Evolutionary conservation across 306 rosid genomes (phyloP).

Genomic region (Trifolium pratense): DNA sequence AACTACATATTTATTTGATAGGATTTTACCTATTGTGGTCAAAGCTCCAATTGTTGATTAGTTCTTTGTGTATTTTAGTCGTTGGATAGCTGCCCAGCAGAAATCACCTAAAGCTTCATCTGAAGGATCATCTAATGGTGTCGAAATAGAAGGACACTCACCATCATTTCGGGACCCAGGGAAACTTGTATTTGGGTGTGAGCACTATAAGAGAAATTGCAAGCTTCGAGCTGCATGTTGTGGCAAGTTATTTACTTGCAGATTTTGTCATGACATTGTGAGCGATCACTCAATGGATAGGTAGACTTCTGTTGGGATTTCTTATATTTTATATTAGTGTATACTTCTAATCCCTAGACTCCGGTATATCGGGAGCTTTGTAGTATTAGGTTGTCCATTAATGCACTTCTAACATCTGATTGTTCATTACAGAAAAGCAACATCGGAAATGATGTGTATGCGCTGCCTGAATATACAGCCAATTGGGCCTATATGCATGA

Average conservation of each 20-base stretch:
- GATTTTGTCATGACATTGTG: conserved; percentile 98
- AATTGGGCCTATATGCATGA: conserved; percentile 79
- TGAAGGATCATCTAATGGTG: conserved; percentile 71
- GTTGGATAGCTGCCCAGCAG: conserved; percentile 99
- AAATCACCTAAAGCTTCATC: conserved; percentile 67
- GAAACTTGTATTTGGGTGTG: conserved; percentile 82
- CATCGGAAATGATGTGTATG: conserved; percentile 96
- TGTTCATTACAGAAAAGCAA: conserved; percentile 71
- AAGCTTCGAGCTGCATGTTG: conserved; percentile 97
- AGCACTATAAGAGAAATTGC: conserved; percentile 98
- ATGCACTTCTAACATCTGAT: conserved; percentile 26
- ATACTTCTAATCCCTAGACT: conserved; percentile 36
- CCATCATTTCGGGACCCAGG: conserved; percentile 72
- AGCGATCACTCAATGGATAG: conserved; percentile 99
- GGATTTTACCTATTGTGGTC: conserved; percentile 27
- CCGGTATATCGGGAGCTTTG: neutral
- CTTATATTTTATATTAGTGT: conserved; percentile 33
- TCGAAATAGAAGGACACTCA: conserved; percentile 61
- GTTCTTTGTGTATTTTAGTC: conserved; percentile 59
- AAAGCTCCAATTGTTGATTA: conserved; percentile 40
- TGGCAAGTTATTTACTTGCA: conserved; percentile 88
- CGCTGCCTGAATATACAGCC: conserved; percentile 76
- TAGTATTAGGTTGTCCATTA: neutral
- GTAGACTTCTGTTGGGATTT: conserved; percentile 52
- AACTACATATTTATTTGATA: conserved; percentile 27